Conservation (phyloP, 495 filamentous ascomycete genomes). For the Lasiosphaeria ovina region DNA sequence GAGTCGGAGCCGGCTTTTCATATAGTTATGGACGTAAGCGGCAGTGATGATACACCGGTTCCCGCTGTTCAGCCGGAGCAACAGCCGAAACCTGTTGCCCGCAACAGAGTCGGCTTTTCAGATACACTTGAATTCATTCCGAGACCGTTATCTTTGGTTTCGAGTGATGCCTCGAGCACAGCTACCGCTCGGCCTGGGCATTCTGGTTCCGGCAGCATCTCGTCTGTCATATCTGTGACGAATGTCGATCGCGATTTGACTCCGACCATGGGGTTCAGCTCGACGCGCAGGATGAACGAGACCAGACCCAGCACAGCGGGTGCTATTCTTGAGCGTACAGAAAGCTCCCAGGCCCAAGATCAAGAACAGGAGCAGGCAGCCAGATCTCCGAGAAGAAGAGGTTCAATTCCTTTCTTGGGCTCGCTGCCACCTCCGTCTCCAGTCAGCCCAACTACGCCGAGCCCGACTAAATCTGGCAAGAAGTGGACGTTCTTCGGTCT, state of each 20-base stretch:
- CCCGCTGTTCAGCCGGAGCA: conserved; percentile 25
- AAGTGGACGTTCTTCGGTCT: conserved; percentile 57
- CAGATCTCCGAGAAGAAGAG: conserved; percentile 41
- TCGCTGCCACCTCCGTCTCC: conserved; percentile 31
- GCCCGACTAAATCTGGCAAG: conserved; percentile 46
- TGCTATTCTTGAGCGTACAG: conserved; percentile 47
- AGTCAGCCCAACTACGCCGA: conserved; percentile 36
- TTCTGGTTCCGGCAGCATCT: conserved; percentile 62
- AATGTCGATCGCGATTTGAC: conserved; percentile 41
- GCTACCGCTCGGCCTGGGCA: conserved; percentile 60
- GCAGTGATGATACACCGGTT: conserved; percentile 1
- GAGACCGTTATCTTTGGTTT: conserved; percentile 69
- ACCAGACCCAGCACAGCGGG: conserved; percentile 53
- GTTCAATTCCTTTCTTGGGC: conserved; percentile 50
- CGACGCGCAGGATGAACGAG: conserved; percentile 31
- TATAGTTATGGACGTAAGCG: conserved; percentile 5
- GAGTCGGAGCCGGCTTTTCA: conserved; percentile 13
- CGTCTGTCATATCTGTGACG: conserved; percentile 55
- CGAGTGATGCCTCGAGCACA: conserved; percentile 70
- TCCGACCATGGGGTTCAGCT: conserved; percentile 24
- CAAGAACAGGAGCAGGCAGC: conserved; percentile 28
- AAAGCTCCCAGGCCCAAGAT: conserved; percentile 27
- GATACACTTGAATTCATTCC: conserved; percentile 66
- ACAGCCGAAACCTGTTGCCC: conserved; percentile 38
- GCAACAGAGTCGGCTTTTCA: conserved; percentile 58